Percentiles rank a stretch among this genome's conserved stretches.
phyloP scores from a whole-genome alignment of 2,329 filamentous ascomycete genomes.

The Calonectria honghensis region DNA sequence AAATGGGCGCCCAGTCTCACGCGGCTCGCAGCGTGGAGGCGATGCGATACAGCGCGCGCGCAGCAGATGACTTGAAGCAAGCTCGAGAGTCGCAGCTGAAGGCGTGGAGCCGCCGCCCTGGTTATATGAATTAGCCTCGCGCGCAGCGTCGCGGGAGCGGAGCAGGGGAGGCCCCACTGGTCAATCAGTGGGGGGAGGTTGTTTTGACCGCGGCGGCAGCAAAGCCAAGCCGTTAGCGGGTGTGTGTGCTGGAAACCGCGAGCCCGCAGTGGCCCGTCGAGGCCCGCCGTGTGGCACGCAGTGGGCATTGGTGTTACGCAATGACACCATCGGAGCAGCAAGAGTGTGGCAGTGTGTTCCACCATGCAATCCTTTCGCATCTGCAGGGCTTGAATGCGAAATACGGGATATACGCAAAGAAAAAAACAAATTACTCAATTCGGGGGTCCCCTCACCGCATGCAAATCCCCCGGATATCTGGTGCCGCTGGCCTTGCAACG shows the following conservation, averaged over 20 bases:
- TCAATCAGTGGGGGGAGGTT: conserved; percentile 24
- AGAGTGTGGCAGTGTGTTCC: conserved; percentile 23
- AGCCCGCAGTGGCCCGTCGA: conserved; percentile 1
- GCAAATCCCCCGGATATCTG: not conserved
- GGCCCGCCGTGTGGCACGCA: conserved; percentile 9
- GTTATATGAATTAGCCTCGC: conserved; percentile 32
- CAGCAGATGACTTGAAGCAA: conserved; percentile 3
- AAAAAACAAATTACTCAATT: too few relatives aligned
- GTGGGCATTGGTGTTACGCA: conserved; percentile 16
- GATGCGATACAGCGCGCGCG: conserved; percentile 15
- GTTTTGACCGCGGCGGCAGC: conserved; percentile 13
- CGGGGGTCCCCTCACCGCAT: not conserved
- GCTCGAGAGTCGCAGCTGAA: not conserved
- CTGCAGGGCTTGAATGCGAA: not conserved
- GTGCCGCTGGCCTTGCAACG: not conserved
- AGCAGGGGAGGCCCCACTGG: conserved; percentile 2
- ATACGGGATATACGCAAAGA: not conserved
- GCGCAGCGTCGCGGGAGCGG: conserved; percentile 21
- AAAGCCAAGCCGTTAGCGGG: conserved; percentile 22
- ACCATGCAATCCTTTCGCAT: conserved; percentile 7
- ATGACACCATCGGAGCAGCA: conserved; percentile 19
- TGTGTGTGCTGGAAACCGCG: not conserved
- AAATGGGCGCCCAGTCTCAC: not conserved
- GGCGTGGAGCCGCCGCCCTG: conserved; percentile 16
- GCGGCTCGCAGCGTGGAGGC: not conserved